phyloP scores from a whole-genome alignment of 192 early-diverging fungal species.

The Allomyces macrogynus region DNA sequence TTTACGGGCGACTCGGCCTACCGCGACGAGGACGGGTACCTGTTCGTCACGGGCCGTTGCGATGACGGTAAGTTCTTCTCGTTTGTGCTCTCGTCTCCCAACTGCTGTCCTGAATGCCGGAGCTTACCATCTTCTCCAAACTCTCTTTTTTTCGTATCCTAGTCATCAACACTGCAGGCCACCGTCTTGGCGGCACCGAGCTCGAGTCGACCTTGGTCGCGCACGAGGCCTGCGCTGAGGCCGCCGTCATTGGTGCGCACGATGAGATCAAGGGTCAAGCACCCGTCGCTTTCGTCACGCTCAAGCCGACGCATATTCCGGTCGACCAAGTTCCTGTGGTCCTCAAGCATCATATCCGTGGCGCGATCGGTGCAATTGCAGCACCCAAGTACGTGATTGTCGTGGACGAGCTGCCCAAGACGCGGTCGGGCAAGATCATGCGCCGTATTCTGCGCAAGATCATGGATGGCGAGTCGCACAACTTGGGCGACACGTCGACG shows the following conservation, averaged over 20 bases:
- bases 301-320: constrained; percentile 8
- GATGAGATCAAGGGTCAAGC: constrained; percentile 47
- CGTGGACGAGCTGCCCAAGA: constrained; percentile 60
- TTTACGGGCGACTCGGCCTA: constrained; percentile 67
- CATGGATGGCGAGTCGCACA: constrained; percentile 51
- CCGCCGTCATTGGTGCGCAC: constrained; percentile 42
- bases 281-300: constrained; percentile 39
- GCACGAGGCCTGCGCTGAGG: constrained; percentile 42
- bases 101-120: constrained; percentile 10
- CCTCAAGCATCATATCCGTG: constrained; percentile 36
- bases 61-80: constrained; percentile 38
- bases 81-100: constrained; percentile 11
- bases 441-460: constrained; percentile 53
- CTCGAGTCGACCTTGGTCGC: constrained; percentile 53
- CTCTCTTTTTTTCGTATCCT: too few species aligned
- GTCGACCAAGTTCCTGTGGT: constrained; percentile 18
- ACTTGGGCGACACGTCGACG: constrained; percentile 73
- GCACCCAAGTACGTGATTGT: constrained; percentile 50
- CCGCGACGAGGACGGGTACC: constrained; percentile 46
- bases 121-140: constrained; percentile 25
- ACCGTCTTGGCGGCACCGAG: constrained; percentile 58
- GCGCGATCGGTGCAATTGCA: constrained; percentile 60
- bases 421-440: constrained; percentile 64
- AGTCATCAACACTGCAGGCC: constrained; percentile 72
- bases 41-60: constrained; percentile 17